phyloP scores from a whole-genome alignment of 1,284 basidiomycete genomes.

The Heterobasidion irregulare region DNA sequence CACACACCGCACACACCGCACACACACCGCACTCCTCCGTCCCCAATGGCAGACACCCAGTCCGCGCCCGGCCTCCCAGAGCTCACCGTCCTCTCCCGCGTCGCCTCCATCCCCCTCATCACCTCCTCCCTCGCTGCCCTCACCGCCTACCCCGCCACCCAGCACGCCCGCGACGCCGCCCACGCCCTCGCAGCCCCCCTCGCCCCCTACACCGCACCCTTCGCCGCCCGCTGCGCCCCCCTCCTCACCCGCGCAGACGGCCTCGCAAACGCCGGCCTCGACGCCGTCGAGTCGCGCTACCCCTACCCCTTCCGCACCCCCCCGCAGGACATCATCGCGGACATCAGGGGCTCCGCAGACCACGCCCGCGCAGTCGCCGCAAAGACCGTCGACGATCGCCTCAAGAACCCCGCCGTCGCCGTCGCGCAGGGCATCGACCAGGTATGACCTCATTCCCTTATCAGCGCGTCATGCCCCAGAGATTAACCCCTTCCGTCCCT shows the following conservation, averaged over 20 bases:
- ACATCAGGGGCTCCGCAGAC: constrained; percentile 47
- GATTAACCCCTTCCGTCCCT: constrained; percentile 2
- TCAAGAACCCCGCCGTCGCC: constrained; percentile 53
- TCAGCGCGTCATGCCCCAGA: neutral
- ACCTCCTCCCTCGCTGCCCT: constrained; percentile 53
- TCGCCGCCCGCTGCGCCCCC: constrained; percentile 57
- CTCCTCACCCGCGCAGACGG: constrained; percentile 54
- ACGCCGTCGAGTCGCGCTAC: constrained; percentile 62
- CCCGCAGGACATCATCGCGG: constrained; percentile 59
- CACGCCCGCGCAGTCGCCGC: constrained; percentile 48
- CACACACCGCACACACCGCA: no score
- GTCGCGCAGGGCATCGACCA: constrained; percentile 67
- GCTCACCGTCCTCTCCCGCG: constrained; percentile 51
- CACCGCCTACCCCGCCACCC: constrained; percentile 49
- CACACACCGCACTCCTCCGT: neutral
- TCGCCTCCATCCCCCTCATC: constrained; percentile 63
- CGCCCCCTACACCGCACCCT: constrained; percentile 52
- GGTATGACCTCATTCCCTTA: constrained; percentile 29
- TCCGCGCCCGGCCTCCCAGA: constrained; percentile 32
- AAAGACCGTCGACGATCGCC: constrained; percentile 57
- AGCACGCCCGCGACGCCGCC: constrained; percentile 54
- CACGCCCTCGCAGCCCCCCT: constrained; percentile 51
- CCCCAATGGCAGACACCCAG: constrained; percentile 35
- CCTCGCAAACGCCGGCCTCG: constrained; percentile 64
- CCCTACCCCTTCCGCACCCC: constrained; percentile 69